Base-by-base conservation (phyloP, 345 rosid genomes). In the Camelina sativa region DNA sequence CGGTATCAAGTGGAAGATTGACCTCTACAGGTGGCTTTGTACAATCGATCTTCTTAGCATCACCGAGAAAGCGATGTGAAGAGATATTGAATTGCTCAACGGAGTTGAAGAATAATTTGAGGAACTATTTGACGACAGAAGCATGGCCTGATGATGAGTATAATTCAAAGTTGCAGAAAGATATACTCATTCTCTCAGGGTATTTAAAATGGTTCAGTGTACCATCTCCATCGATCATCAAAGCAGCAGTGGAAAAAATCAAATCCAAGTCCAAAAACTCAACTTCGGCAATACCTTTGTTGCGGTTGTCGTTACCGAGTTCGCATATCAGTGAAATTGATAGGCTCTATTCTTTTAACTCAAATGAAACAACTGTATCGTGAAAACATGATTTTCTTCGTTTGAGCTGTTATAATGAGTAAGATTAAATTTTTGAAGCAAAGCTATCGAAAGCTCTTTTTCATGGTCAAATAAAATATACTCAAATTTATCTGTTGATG, bases 161-260 rank as follows among this genome's bases (percentile, higher is more conserved):
- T 35, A 46, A 43, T 28, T 68, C 87, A 60, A 58, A 16, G 25
- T 74, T 68, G 57, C 69, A 75, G 54, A 84, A 73, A 61, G 83
- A 80, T 52, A 59, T 74, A 35, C 47, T 82, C 40, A 73, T 86
- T 48, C 88, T 90, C 54, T 84, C 98, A 28, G 87, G 97, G 98
- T 89, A 90, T 81, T 84, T 95, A 17, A 88, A 84, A 76, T 90
- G 96, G 98, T 89, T 78, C 62, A 83, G 85, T 2, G 80, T 92
- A n/a, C 92, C 97, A 15, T 73, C 91, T 62, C 85, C 91, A 4
- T 74, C 87, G 12, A 73, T 77, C 54, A 80, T 87, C 61, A 79
- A 82, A 81, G 72, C 74, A 61, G 79, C 82, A 1, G 67, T 80
- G 48, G 82, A 78, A 69, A 90, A 81, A 81, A 73, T 89, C 43